phyloP scores from a whole-genome alignment of 1,139 yeast species.

The Diutina pseudorugosa region DNA sequence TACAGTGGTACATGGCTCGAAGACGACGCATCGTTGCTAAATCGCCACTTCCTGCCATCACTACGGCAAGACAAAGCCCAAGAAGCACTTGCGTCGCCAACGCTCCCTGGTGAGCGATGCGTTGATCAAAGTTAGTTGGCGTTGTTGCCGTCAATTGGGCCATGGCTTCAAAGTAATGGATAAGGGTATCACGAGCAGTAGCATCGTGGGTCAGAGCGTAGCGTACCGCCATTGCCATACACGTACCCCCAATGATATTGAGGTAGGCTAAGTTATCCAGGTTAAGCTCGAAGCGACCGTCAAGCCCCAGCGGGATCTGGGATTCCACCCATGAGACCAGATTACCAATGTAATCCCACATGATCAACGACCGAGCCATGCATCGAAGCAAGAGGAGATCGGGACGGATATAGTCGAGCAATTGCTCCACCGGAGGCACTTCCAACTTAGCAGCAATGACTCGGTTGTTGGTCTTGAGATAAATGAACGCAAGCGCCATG shows the following conservation, averaged over 20 bases:
- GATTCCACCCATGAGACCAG: constrained; percentile 48
- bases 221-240: constrained; percentile 64
- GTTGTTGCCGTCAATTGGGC: constrained; percentile 36
- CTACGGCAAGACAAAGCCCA: constrained; percentile 33
- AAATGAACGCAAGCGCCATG: constrained; percentile 64
- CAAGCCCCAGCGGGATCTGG: constrained; percentile 38
- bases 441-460: constrained; percentile 52
- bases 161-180: constrained; percentile 50
- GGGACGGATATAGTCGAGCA: constrained; percentile 68
- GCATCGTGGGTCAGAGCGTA: constrained; percentile 60
- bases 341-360: constrained; percentile 59
- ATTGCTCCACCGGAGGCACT: constrained; percentile 49
- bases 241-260: constrained; percentile 63
- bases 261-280: constrained; percentile 56
- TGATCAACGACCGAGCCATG: constrained; percentile 55
- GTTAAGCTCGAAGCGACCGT: constrained; percentile 19
- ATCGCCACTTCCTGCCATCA: constrained; percentile 93
- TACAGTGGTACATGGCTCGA: constrained; percentile 53
- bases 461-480: constrained; percentile 51
- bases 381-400: constrained; percentile 63
- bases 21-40: constrained; percentile 62
- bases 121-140: constrained; percentile 23
- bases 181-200: constrained; percentile 45
- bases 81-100: constrained; percentile 15
- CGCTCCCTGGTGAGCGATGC: constrained; percentile 20